These are phyloP conservation scores for Alternaria ethzedia DNA, from an alignment of 2,329 filamentous ascomycete genomes.

Conservation along the genomic window DNA sequence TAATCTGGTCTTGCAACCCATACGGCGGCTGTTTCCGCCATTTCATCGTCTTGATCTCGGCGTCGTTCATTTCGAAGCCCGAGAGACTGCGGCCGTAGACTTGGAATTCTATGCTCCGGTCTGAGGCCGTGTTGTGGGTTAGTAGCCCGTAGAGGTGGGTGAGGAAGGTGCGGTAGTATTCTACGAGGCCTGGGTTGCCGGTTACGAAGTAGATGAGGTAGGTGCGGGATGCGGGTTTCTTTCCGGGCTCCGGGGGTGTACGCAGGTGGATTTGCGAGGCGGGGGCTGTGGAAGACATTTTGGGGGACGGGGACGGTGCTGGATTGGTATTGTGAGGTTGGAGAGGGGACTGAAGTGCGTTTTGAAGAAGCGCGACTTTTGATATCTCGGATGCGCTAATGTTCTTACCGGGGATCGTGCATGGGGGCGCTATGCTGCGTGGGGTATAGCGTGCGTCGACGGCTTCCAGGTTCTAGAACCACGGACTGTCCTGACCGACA, in stretches of 20 bases:
- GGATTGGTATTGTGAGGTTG: neutral
- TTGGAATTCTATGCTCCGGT: conserved; percentile 35
- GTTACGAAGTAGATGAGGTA: conserved; percentile 74
- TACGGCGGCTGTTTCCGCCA: conserved; percentile 43
- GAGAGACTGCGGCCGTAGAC: conserved; percentile 51
- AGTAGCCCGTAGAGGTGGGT: conserved; percentile 62
- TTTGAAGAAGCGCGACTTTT: conserved; percentile 12
- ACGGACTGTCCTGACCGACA: neutral
- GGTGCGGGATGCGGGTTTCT: conserved; percentile 27
- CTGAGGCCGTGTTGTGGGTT: conserved; percentile 38
- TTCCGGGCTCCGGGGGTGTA: conserved; percentile 24
- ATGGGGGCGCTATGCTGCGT: neutral
- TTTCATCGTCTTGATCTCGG: conserved; percentile 28
- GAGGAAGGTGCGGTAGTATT: conserved; percentile 75
- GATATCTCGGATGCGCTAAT: conserved; percentile 20
- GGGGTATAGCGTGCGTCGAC: neutral
- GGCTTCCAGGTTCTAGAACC: conserved; percentile 11
- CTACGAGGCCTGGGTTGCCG: conserved; percentile 77
- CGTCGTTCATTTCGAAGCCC: conserved; percentile 50
- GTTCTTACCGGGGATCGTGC: conserved; percentile 1
- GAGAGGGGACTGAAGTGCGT: conserved; percentile 5
- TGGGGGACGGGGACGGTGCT: neutral
- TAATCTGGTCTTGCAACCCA: conserved; percentile 59
- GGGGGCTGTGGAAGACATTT: conserved; percentile 17
- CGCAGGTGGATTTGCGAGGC: conserved; percentile 34